Percentiles rank a stretch among this genome's conserved stretches.
phyloP scores from a whole-genome alignment of 352 stramenopile species.

The Phytophthora syringae region DNA sequence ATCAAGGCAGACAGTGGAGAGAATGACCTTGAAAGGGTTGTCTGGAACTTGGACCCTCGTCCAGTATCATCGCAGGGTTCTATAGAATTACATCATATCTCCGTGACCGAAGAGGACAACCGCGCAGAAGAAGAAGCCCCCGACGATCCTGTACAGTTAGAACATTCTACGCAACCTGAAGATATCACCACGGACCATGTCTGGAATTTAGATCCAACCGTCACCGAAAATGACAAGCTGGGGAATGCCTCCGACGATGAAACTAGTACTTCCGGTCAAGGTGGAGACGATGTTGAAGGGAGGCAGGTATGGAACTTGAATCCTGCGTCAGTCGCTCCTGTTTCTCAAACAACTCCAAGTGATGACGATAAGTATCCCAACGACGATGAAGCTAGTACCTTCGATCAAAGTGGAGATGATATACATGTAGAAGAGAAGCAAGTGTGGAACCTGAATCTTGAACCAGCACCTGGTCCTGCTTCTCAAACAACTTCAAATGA shows the following conservation, averaged over 20 bases:
- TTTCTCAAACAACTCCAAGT: neutral
- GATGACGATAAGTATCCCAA: neutral
- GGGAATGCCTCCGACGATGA: neutral
- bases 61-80: neutral
- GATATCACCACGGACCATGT: conserved; percentile 1
- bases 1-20: conserved; percentile 1
- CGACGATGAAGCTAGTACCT: neutral
- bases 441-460: conserved; percentile 23
- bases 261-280: neutral
- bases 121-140: neutral
- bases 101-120: neutral
- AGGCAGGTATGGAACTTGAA: conserved; percentile 23
- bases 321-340: neutral
- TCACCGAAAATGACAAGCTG: neutral
- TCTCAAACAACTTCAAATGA: neutral
- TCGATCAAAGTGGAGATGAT: conserved; percentile 5
- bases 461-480: neutral
- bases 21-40: neutral
- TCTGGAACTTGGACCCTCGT: conserved; percentile 29
- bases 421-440: neutral
- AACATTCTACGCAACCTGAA: conserved; percentile 4
- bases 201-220: conserved; percentile 28
- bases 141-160: neutral
- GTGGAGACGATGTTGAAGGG: conserved; percentile 1
- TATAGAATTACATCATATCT: neutral